These are phyloP conservation scores for Cajanus cajan DNA, from an alignment of 306 rosid species.

Conservation along the genomic window DNA sequence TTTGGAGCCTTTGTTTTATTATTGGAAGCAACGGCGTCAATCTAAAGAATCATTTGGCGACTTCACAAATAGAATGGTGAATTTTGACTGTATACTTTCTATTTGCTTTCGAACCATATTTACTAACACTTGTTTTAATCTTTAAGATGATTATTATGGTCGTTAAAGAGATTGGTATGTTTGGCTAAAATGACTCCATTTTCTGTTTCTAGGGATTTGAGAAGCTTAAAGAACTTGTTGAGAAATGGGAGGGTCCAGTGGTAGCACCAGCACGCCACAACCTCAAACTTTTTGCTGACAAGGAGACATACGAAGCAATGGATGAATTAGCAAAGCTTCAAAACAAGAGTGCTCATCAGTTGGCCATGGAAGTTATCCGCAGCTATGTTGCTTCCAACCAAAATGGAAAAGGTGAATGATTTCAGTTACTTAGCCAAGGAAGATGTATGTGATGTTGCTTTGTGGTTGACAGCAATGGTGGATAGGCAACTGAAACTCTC, in stretches of 20 bases:
- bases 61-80: constrained; percentile 79
- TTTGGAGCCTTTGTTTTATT: constrained; percentile 83
- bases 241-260: constrained; percentile 90
- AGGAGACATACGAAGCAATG: constrained; percentile 78
- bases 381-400: constrained; percentile 73
- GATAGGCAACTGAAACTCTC: constrained; percentile 29
- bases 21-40: constrained; percentile 86
- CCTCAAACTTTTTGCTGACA: constrained; percentile 84
- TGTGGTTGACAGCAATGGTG: constrained; percentile 23
- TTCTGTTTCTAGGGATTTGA: constrained; percentile 75
- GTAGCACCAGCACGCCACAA: constrained; percentile 63
- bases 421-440: constrained; percentile 40
- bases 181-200: constrained; percentile 26
- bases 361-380: constrained; percentile 91
- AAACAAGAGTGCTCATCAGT: constrained; percentile 87
- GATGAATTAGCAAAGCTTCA: constrained; percentile 74
- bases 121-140: neutral
- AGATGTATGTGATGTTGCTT: constrained; percentile 20
- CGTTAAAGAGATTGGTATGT: neutral
- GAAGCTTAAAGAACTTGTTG: constrained; percentile 69
- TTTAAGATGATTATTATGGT: neutral
- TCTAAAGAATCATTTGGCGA: constrained; percentile 92
- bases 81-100: constrained; percentile 24
- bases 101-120: neutral
- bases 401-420: constrained; percentile 75